phyloP scores from a whole-genome alignment of 805 yeast species.

The Pichia manshurica region DNA sequence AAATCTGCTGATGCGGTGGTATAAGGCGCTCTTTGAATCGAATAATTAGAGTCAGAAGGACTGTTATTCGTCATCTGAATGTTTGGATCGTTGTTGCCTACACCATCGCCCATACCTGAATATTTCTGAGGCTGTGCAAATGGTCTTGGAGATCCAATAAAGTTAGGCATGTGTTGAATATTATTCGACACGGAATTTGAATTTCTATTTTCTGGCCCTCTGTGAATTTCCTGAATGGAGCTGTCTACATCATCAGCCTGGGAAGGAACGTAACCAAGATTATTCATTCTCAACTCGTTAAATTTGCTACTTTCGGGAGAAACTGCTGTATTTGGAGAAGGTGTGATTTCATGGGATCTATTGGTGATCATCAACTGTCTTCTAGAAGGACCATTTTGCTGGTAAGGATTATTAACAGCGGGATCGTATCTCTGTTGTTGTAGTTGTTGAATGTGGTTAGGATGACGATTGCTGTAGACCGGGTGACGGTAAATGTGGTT shows the following conservation, averaged over 20 bases:
- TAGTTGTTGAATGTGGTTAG: neutral
- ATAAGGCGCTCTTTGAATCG: neutral
- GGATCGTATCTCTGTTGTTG: neutral
- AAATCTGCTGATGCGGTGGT: neutral
- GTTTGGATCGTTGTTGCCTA: neutral
- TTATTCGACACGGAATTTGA: neutral
- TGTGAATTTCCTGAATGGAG: conserved; percentile 28
- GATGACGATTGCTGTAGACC: neutral
- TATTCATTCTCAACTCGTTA: conserved; percentile 10
- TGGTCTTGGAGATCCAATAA: conserved; percentile 8
- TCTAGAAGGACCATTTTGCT: conserved; percentile 9
- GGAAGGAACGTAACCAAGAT: conserved; percentile 4
- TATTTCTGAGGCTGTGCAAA: neutral
- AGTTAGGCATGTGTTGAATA: conserved; percentile 11
- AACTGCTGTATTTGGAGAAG: conserved; percentile 8
- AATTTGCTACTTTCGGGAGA: neutral
- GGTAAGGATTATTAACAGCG: neutral
- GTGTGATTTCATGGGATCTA: conserved; percentile 17
- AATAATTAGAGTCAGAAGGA: neutral
- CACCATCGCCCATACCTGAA: neutral
- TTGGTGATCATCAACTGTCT: conserved; percentile 26
- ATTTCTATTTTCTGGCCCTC: conserved; percentile 25
- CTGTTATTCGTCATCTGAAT: neutral
- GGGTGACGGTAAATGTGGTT: too few species aligned
- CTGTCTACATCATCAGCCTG: conserved; percentile 9